These are phyloP conservation scores for Gaultheria prostrata DNA, from an alignment of 148 eudicot genomes.

Conservation along the genomic window DNA sequence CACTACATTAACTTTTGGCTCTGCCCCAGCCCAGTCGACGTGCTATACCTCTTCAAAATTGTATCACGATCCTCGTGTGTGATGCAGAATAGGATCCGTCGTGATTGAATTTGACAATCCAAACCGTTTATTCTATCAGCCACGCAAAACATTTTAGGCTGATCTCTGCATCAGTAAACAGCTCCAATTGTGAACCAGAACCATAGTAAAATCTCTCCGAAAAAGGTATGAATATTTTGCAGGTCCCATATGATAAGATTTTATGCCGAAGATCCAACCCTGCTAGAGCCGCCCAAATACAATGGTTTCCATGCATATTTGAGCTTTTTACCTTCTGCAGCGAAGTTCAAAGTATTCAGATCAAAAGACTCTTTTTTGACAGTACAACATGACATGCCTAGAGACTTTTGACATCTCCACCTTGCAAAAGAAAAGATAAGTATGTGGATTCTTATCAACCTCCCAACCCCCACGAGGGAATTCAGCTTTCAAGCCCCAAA, in stretches of 20 bases:
- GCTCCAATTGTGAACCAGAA: too few relatives aligned
- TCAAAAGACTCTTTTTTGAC: neutral
- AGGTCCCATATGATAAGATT: slow-evolving; percentile 2
- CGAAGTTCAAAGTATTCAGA: neutral
- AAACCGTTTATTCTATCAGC: too few relatives aligned
- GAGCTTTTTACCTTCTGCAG: neutral
- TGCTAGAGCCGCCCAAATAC: neutral
- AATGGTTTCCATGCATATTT: neutral
- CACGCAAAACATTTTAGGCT: too few relatives aligned
- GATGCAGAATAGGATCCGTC: too few relatives aligned
- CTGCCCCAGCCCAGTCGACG: too few relatives aligned
- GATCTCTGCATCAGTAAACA: too few relatives aligned
- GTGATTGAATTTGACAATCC: too few relatives aligned
- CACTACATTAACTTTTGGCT: too few relatives aligned
- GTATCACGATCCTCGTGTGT: too few relatives aligned
- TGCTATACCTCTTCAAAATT: too few relatives aligned
- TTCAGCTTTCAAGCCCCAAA: neutral
- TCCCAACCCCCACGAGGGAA: neutral
- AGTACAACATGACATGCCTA: neutral
- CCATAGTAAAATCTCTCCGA: neutral
- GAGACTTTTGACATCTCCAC: neutral
- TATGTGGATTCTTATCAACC: neutral
- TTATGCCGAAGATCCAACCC: neutral
- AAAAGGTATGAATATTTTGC: slow-evolving; percentile 11
- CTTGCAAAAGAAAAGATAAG: neutral